phyloP scores from a whole-genome alignment of 352 stramenopile species.

The Phytophthora brassicae region DNA sequence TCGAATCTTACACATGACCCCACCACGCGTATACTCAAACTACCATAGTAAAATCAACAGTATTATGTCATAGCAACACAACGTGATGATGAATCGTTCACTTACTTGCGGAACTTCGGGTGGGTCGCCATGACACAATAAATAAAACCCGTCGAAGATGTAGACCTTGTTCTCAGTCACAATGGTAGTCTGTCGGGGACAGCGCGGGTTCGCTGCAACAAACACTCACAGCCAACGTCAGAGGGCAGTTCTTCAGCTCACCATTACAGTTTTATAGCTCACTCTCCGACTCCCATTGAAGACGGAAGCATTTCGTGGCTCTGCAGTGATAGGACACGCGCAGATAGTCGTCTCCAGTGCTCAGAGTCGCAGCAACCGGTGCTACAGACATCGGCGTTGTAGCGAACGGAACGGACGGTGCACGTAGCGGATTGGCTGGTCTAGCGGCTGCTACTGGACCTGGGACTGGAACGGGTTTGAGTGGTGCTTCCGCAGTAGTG shows the following conservation, averaged over 20 bases:
- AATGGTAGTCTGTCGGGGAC: constrained; percentile 68
- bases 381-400: constrained; percentile 1
- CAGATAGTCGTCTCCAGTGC: constrained; percentile 46
- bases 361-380: constrained; percentile 9
- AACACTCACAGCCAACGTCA: neutral
- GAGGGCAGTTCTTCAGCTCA: neutral
- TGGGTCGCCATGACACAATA: constrained; percentile 70
- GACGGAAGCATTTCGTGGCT: constrained; percentile 63
- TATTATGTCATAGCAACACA: neutral
- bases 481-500: neutral
- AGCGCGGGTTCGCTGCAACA: constrained; percentile 75
- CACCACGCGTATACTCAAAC: constrained; percentile 83
- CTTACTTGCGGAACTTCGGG: constrained; percentile 59
- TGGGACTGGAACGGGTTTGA: constrained; percentile 5
- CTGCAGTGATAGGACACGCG: constrained; percentile 67
- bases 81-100: neutral
- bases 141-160: constrained; percentile 86
- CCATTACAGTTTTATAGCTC: constrained; percentile 8
- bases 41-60: constrained; percentile 22
- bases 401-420: constrained; percentile 3
- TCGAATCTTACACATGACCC: constrained; percentile 77
- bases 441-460: neutral
- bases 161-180: constrained; percentile 62
- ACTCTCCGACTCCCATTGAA: constrained; percentile 85
- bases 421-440: neutral